phyloP scores from a whole-genome alignment of 352 stramenopile genomes.

The Globisporangium canariense region DNA sequence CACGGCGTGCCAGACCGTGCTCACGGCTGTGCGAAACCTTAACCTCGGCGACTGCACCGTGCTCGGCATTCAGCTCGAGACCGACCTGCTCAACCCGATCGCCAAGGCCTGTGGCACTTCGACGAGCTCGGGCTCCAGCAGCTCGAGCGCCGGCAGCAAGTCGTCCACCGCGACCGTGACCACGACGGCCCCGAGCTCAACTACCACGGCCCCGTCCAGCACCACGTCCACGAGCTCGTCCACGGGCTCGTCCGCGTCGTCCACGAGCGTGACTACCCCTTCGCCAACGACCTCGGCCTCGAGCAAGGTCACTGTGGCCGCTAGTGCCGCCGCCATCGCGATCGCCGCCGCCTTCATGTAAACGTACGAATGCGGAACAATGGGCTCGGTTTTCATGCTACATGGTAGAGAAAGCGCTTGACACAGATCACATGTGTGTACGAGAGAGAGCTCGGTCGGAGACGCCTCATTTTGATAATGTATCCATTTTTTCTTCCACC shows the following conservation, averaged over 20 bases:
- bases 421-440: too few species aligned
- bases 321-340: background rate
- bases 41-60: slow-evolving; percentile 30
- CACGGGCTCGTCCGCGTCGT: background rate
- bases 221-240: background rate
- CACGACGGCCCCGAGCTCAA: background rate
- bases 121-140: background rate
- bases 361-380: background rate
- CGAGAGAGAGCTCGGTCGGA: too few species aligned
- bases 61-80: slow-evolving; percentile 21
- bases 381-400: too few species aligned
- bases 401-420: too few species aligned
- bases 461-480: too few species aligned
- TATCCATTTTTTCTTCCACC: too few species aligned
- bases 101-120: background rate
- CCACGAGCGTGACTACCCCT: background rate
- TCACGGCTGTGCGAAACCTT: slow-evolving; percentile 18
- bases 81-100: slow-evolving; percentile 23
- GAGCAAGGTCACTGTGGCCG: background rate
- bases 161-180: background rate
- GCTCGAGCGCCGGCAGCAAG: background rate
- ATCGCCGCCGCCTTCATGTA: background rate
- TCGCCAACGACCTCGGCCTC: background rate
- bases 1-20: slow-evolving; percentile 19
- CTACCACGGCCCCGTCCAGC: background rate